Percentiles rank a stretch among this genome's conserved stretches.
phyloP scores from a whole-genome alignment of 1,139 yeast species.

The Yamadazyma aaseri region DNA sequence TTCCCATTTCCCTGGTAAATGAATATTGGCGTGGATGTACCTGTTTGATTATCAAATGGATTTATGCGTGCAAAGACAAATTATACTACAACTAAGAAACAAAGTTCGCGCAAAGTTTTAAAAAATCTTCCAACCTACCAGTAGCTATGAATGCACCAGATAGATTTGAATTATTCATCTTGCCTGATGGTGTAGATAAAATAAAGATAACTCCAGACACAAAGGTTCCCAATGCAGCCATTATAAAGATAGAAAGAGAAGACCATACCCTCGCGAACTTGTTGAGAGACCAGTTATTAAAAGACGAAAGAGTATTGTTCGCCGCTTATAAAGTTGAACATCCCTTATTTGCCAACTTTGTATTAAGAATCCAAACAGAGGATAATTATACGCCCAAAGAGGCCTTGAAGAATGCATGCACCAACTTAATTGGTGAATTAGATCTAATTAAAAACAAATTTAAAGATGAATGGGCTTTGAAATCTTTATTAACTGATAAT shows the following conservation, averaged over 20 bases:
- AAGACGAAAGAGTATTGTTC: conserved; percentile 83
- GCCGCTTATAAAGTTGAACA: conserved; percentile 98
- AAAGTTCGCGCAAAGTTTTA: neutral
- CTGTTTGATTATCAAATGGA: too few species aligned
- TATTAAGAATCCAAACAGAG: conserved; percentile 91
- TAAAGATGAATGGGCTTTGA: conserved; percentile 89
- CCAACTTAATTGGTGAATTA: conserved; percentile 75
- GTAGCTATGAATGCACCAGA: conserved; percentile 98
- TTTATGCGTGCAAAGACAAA: too few species aligned
- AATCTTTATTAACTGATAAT: conserved; percentile 62
- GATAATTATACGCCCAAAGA: conserved; percentile 91
- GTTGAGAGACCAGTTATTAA: conserved; percentile 79
- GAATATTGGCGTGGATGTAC: too few species aligned
- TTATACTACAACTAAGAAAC: too few species aligned
- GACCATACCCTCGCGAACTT: conserved; percentile 95
- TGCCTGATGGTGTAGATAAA: conserved; percentile 97
- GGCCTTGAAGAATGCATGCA: conserved; percentile 88
- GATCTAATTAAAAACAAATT: conserved; percentile 73
- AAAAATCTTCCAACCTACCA: conserved; percentile 2
- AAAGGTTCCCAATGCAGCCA: conserved; percentile 92
- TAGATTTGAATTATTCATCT: conserved; percentile 90
- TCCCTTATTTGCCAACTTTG: conserved; percentile 92
- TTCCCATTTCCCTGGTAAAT: too few species aligned
- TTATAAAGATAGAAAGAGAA: conserved; percentile 90
- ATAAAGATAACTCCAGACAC: conserved; percentile 89